phyloP scores from a whole-genome alignment of 2,329 filamentous ascomycete species.

The Phialophora verrucosa region DNA sequence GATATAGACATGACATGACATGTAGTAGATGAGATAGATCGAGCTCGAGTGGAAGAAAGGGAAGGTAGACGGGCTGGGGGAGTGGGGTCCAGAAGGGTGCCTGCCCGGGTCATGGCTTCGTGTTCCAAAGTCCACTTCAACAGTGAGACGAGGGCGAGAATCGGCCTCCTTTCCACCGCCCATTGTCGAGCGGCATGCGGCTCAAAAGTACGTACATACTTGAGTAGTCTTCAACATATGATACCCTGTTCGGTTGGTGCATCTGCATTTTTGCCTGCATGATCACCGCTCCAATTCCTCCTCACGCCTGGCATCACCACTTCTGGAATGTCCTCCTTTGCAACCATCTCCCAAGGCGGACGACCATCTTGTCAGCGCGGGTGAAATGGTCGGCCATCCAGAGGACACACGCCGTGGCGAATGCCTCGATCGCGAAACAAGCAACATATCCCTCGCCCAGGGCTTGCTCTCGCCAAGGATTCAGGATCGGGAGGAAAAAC shows the following conservation, averaged over 20 bases:
- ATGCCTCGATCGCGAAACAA: background rate
- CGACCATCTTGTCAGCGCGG: constrained; percentile 20
- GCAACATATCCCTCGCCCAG: constrained; percentile 21
- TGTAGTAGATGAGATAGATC: background rate
- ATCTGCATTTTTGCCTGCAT: background rate
- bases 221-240: constrained; percentile 1
- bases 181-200: background rate
- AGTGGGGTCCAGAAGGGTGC: background rate
- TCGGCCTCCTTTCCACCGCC: background rate
- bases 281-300: no score
- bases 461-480: constrained; percentile 4
- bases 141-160: background rate
- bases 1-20: background rate
- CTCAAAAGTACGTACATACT: background rate
- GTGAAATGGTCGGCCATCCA: constrained; percentile 28
- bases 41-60: background rate
- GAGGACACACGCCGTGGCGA: constrained; percentile 14
- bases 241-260: background rate
- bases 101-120: background rate
- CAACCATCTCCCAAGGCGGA: constrained; percentile 21
- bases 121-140: constrained; percentile 2
- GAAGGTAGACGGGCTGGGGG: background rate
- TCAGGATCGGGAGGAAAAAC: constrained; percentile 13
- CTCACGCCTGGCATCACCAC: constrained; percentile 1
- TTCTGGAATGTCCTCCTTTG: constrained; percentile 23